Percentiles rank a stretch among this genome's conserved stretches.
Evolutionary conservation across 2,329 filamentous ascomycete genomes (phyloP).

Genomic region (Venturiaceae sp.): DNA sequence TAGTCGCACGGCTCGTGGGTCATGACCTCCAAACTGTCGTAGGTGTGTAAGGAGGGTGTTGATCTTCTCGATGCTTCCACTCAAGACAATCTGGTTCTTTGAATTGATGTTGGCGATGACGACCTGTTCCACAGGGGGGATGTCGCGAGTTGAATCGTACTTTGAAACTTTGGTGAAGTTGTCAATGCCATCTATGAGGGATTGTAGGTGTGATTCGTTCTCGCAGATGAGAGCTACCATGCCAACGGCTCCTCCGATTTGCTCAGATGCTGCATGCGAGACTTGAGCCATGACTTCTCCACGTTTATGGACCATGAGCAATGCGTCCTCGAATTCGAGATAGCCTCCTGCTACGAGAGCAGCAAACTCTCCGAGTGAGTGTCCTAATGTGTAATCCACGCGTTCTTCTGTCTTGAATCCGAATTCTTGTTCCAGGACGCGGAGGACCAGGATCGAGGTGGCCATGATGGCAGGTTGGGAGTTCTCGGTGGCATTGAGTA

Average conservation of each 20-base stretch:
- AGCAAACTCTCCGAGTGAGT: slow-evolving; percentile 88
- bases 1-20: slow-evolving; percentile 76
- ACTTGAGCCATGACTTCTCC: slow-evolving; percentile 78
- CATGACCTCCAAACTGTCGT: slow-evolving; percentile 81
- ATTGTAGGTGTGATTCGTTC: slow-evolving; percentile 56
- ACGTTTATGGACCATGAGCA: slow-evolving; percentile 65
- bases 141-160: slow-evolving; percentile 55
- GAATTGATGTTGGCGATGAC: slow-evolving; percentile 90
- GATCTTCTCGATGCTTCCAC: slow-evolving; percentile 76
- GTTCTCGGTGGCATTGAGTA: slow-evolving; percentile 73
- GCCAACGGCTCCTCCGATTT: slow-evolving; percentile 73
- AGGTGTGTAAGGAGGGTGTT: slow-evolving; percentile 74
- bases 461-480: slow-evolving; percentile 96
- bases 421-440: slow-evolving; percentile 78
- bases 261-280: slow-evolving; percentile 53
- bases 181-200: slow-evolving; percentile 63
- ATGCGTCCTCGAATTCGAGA: slow-evolving; percentile 65
- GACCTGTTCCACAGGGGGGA: slow-evolving; percentile 75
- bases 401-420: slow-evolving; percentile 60
- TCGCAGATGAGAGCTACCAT: slow-evolving; percentile 94
- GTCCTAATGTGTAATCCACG: slow-evolving; percentile 76
- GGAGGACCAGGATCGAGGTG: slow-evolving; percentile 80
- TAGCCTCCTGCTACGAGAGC: slow-evolving; percentile 80
- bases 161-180: slow-evolving; percentile 69
- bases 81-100: slow-evolving; percentile 92